These are phyloP conservation scores for Peniophora sp. DNA, from an alignment of 1,284 basidiomycete species.

Conservation along the genomic window DNA sequence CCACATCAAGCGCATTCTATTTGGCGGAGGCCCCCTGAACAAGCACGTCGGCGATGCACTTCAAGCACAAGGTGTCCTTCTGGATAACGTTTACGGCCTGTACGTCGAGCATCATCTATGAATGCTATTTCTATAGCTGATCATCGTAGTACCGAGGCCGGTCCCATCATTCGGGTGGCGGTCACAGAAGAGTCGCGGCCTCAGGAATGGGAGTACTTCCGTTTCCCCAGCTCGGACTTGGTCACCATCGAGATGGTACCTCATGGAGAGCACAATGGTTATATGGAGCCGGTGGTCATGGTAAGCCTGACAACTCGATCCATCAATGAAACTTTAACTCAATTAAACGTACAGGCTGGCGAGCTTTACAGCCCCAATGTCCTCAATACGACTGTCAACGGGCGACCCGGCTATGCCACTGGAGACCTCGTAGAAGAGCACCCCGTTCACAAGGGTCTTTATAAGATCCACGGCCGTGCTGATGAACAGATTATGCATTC, in stretches of 20 bases:
- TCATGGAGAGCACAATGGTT: conserved; percentile 11
- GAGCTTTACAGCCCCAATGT: conserved; percentile 13
- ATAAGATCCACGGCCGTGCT: conserved; percentile 33
- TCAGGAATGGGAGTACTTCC: conserved; percentile 20
- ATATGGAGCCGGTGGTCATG: conserved; percentile 16
- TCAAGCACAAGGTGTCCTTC: conserved; percentile 13
- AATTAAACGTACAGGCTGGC: neutral
- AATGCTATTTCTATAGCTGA: neutral
- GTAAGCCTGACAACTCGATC: conserved; percentile 5
- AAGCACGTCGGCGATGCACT: conserved; percentile 18
- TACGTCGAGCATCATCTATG: conserved; percentile 5
- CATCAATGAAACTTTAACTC: neutral
- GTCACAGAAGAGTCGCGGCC: conserved; percentile 7
- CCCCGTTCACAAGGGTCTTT: conserved; percentile 29
- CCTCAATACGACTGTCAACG: conserved; percentile 20
- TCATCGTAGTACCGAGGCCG: conserved; percentile 14
- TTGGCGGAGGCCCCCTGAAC: conserved; percentile 20
- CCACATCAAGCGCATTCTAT: conserved; percentile 15
- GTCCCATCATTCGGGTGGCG: conserved; percentile 9
- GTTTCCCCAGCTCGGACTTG: conserved; percentile 7
- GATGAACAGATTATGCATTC: conserved; percentile 37
- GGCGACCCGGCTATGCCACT: conserved; percentile 20
- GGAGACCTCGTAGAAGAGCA: conserved; percentile 37
- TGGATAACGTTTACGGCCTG: conserved; percentile 17
- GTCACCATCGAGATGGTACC: conserved; percentile 10